These are phyloP conservation scores for Aspergillus hancockii DNA, from an alignment of 495 filamentous ascomycete species.

Conservation along the genomic window DNA sequence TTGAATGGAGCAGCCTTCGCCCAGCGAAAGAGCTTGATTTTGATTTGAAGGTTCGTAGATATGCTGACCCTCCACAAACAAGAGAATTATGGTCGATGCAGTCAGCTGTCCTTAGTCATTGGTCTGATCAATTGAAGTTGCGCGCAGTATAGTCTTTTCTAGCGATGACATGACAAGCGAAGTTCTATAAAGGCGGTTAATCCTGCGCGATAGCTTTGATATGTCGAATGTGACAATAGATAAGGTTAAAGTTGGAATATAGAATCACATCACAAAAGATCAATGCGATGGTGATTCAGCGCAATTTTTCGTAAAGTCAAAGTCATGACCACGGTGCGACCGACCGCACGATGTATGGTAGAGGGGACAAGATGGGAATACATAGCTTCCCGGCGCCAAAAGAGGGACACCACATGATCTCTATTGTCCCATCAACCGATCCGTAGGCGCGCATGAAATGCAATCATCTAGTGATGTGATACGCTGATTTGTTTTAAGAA, in stretches of 20 bases:
- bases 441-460: background rate
- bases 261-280: constrained; percentile 11
- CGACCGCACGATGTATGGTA: background rate
- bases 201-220: background rate
- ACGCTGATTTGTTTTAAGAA: constrained; percentile 10
- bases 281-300: constrained; percentile 9
- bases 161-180: constrained; percentile 19
- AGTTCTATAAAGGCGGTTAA: background rate
- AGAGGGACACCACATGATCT: constrained; percentile 18
- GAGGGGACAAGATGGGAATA: constrained; percentile 16
- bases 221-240: background rate
- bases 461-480: constrained; percentile 3
- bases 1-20: constrained; percentile 23
- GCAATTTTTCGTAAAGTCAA: background rate
- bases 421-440: background rate
- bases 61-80: background rate
- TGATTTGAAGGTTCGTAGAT: background rate
- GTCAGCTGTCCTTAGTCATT: constrained; percentile 4
- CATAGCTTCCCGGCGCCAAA: constrained; percentile 21
- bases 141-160: constrained; percentile 2
- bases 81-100: background rate
- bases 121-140: constrained; percentile 11
- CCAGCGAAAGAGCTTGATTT: constrained; percentile 29
- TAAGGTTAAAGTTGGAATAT: constrained; percentile 2
- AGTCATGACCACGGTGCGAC: constrained; percentile 8